phyloP scores from a whole-genome alignment of 164 flowering plant species.

The Vitis riparia region DNA sequence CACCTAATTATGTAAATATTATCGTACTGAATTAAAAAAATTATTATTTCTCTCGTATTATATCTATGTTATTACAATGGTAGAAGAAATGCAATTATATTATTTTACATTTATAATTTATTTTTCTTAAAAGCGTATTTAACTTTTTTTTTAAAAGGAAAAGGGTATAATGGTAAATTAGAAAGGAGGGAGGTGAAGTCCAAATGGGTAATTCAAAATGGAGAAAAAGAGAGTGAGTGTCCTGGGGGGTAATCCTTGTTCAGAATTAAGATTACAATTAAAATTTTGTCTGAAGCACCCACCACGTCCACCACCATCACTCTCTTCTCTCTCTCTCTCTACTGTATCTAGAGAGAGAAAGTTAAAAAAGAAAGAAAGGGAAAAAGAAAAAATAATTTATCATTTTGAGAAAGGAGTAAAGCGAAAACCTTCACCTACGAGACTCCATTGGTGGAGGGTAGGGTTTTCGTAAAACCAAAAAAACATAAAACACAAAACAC shows the following conservation, averaged over 20 bases:
- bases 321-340: conserved; percentile 27
- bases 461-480: conserved; percentile 21
- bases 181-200: neutral
- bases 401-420: conserved; percentile 27
- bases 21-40: too few relatives aligned
- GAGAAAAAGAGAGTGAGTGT: neutral
- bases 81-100: too few relatives aligned
- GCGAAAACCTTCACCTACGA: conserved; percentile 18
- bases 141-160: neutral
- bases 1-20: too few relatives aligned
- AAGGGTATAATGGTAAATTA: neutral
- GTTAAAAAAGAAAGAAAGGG: conserved; percentile 5
- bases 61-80: too few relatives aligned
- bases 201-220: neutral
- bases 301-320: neutral
- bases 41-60: too few relatives aligned
- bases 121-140: too few relatives aligned
- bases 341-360: conserved; percentile 30
- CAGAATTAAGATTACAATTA: neutral
- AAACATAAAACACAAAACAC: neutral
- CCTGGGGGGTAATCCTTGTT: neutral
- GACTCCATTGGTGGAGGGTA: conserved; percentile 6
- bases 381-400: neutral
- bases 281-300: conserved; percentile 20
- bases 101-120: too few relatives aligned